Evolutionary conservation across 2,329 filamentous ascomycete species (phyloP).

Genomic region (Penicillium hordei): DNA sequence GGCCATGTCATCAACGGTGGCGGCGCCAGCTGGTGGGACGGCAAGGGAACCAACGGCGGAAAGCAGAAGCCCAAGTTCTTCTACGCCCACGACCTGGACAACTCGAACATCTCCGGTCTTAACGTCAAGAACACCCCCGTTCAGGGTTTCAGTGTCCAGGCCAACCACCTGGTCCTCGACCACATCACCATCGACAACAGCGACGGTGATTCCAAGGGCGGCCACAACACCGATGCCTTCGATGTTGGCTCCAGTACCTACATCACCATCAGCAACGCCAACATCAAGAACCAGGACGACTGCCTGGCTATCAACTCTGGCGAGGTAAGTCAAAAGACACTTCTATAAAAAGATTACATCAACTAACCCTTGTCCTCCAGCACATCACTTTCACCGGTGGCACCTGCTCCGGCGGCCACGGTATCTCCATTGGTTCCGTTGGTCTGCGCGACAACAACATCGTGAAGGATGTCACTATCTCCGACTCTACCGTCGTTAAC

Average conservation of each 20-base stretch:
- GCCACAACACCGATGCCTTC: slow-evolving; percentile 56
- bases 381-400: slow-evolving; percentile 33
- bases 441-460: slow-evolving; percentile 56
- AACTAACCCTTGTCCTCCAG: slow-evolving; percentile 10
- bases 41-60: slow-evolving; percentile 60
- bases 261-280: slow-evolving; percentile 53
- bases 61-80: slow-evolving; percentile 68
- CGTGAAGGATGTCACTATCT: slow-evolving; percentile 55
- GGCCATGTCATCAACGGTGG: slow-evolving; percentile 58
- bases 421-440: slow-evolving; percentile 61
- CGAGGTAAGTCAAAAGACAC: slow-evolving; percentile 29
- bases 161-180: slow-evolving; percentile 54
- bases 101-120: slow-evolving; percentile 36
- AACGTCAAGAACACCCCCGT: slow-evolving; percentile 41
- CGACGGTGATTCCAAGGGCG: slow-evolving; percentile 49
- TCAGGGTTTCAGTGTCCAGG: slow-evolving; percentile 41
- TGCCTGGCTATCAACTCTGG: slow-evolving; percentile 61
- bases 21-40: slow-evolving; percentile 61
- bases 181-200: slow-evolving; percentile 59
- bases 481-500: slow-evolving; percentile 50
- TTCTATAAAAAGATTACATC: not conserved
- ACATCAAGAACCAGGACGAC: slow-evolving; percentile 60
- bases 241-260: slow-evolving; percentile 44
- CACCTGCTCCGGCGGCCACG: slow-evolving; percentile 34
- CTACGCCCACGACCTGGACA: slow-evolving; percentile 43